Conservation (phyloP, 2,329 filamentous ascomycete species). For the Aureobasidium sp. region DNA sequence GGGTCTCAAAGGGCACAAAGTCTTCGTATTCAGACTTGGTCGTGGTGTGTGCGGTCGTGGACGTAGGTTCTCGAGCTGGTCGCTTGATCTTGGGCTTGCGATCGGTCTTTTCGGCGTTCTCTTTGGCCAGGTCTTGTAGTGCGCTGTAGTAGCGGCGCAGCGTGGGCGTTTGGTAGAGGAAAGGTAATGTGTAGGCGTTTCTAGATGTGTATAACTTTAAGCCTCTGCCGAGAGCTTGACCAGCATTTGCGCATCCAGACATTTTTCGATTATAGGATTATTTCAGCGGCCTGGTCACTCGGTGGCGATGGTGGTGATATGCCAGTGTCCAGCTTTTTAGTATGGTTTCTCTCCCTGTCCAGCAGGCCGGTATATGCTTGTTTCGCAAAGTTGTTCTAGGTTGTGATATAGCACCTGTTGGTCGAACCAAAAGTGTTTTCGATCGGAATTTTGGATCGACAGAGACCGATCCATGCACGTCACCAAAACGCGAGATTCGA, state of each 20-base stretch:
- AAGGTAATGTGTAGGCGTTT: not conserved
- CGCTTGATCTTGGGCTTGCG: not conserved
- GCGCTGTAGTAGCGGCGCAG: conserved; percentile 6
- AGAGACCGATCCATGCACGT: not conserved
- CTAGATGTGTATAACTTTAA: not conserved
- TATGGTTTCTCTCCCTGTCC: not conserved
- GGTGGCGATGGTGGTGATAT: not conserved
- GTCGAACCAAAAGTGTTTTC: not conserved
- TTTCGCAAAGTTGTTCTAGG: not conserved
- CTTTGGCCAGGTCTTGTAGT: conserved; percentile 4
- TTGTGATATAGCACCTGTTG: not conserved
- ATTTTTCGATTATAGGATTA: not conserved
- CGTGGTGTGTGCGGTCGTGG: not conserved
- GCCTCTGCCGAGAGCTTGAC: conserved; percentile 2
- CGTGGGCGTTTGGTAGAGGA: conserved; percentile 4
- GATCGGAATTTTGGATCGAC: not conserved
- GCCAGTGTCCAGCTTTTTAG: not conserved
- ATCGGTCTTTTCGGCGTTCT: not conserved
- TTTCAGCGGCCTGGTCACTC: not conserved
- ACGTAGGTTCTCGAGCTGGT: not conserved
- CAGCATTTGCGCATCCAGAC: conserved; percentile 5
- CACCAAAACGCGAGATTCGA: conserved; percentile 7
- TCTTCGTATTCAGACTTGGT: not conserved
- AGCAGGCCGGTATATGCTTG: not conserved
- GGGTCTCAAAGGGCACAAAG: not conserved